Evolutionary conservation across 108 stramenopile species (phyloP).

Genomic region (Pseudonitzschia pungens): DNA sequence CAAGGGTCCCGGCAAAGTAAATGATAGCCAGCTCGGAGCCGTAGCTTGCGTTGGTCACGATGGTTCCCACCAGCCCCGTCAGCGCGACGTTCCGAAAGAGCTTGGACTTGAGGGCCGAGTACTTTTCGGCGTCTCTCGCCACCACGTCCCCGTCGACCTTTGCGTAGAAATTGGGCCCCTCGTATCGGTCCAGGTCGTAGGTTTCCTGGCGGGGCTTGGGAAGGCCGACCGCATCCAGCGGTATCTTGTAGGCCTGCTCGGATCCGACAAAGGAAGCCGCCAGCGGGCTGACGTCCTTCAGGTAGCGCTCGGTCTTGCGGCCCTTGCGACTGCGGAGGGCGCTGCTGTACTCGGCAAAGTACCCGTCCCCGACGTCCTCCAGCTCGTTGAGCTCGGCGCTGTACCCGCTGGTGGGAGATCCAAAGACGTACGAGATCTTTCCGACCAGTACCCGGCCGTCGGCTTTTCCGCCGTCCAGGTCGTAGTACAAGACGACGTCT

Average conservation of each 20-base stretch:
- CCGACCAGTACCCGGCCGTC: conserved; percentile 79
- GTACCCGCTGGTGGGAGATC: conserved; percentile 37
- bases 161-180: conserved; percentile 51
- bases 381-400: conserved; percentile 70
- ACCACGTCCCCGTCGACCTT: conserved; percentile 50
- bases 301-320: conserved; percentile 50
- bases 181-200: conserved; percentile 59
- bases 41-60: conserved; percentile 45
- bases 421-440: conserved; percentile 53
- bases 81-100: conserved; percentile 58
- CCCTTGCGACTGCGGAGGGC: conserved; percentile 34
- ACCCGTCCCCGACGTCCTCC: conserved; percentile 82
- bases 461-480: conserved; percentile 72
- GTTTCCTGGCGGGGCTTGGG: conserved; percentile 26
- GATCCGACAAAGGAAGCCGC: conserved; percentile 65
- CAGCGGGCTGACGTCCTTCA: conserved; percentile 64
- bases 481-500: conserved; percentile 78
- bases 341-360: conserved; percentile 72
- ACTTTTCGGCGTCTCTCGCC: conserved; percentile 44
- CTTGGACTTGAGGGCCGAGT: conserved; percentile 54
- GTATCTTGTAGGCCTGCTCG: conserved; percentile 82
- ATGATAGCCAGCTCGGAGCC: conserved; percentile 65
- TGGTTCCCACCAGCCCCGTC: conserved; percentile 54
- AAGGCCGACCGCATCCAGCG: conserved; percentile 17
- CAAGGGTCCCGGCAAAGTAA: conserved; percentile 61